These are phyloP conservation scores for Telfairia occidentalis DNA, from an alignment of 331 rosid genomes.

Conservation along the genomic window DNA sequence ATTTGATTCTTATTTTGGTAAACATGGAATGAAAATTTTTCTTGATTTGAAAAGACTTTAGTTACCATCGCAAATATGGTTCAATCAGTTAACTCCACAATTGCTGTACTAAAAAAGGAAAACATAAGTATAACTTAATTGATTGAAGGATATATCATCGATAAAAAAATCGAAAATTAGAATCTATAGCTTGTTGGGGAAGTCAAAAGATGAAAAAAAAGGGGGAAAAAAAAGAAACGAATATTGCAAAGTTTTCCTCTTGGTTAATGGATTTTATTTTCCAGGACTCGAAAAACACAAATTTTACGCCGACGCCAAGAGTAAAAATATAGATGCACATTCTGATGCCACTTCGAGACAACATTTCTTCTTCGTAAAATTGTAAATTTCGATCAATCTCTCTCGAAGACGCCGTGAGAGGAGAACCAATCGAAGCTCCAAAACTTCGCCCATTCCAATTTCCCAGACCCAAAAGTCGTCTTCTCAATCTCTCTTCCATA, in stretches of 20 bases:
- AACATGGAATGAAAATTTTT: no score
- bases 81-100: no score
- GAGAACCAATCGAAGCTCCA: constrained; percentile 7
- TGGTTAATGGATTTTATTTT: not conserved
- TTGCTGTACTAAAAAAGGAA: no score
- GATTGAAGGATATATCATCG: no score
- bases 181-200: no score
- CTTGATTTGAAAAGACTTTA: no score
- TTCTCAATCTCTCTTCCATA: not conserved
- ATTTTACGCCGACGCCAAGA: not conserved
- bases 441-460: not conserved
- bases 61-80: no score
- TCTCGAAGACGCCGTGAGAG: constrained; percentile 1
- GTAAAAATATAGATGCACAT: not conserved
- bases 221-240: no score
- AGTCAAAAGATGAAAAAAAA: no score
- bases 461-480: not conserved
- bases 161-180: no score
- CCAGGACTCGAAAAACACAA: not conserved
- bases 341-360: not conserved
- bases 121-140: no score
- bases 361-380: not conserved
- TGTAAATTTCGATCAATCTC: constrained; percentile 5
- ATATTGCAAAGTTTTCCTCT: constrained; percentile 6
- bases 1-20: no score